phyloP scores from a whole-genome alignment of 2,329 filamentous ascomycete genomes.

The Alternaria sp. region DNA sequence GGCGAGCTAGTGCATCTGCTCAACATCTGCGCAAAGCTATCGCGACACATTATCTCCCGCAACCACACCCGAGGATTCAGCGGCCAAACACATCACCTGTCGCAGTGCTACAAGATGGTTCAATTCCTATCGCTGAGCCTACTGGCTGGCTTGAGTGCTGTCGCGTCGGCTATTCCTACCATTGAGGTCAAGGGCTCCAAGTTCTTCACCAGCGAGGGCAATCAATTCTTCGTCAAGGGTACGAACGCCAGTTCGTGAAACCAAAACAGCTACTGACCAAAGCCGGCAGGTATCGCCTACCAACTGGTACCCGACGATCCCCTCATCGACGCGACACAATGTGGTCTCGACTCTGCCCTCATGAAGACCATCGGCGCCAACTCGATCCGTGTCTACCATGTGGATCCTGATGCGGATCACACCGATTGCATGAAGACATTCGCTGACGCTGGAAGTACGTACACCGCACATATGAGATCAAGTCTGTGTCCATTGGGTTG shows the following conservation, averaged over 20 bases:
- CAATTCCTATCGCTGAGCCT: conserved; percentile 20
- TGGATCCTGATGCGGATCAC: conserved; percentile 76
- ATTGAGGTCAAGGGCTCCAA: conserved; percentile 77
- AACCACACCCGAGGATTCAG: background rate
- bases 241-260: conserved; percentile 9
- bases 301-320: conserved; percentile 74
- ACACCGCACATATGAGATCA: background rate
- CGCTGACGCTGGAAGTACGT: conserved; percentile 64
- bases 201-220: conserved; percentile 82
- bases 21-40: background rate
- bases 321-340: conserved; percentile 78
- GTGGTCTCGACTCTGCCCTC: conserved; percentile 74
- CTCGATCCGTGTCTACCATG: conserved; percentile 87
- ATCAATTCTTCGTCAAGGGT: conserved; percentile 89
- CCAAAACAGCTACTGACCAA: conserved; percentile 11
- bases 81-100: background rate
- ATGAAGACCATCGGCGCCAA: conserved; percentile 87
- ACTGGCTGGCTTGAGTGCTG: conserved; percentile 44
- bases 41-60: background rate
- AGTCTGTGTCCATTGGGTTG: background rate
- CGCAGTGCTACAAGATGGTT: conserved; percentile 16
- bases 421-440: conserved; percentile 83
- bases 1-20: background rate
- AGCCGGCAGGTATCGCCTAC: conserved; percentile 74
- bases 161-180: conserved; percentile 60